phyloP scores from a whole-genome alignment of 352 stramenopile genomes.

The Globisporangium yorkense region DNA sequence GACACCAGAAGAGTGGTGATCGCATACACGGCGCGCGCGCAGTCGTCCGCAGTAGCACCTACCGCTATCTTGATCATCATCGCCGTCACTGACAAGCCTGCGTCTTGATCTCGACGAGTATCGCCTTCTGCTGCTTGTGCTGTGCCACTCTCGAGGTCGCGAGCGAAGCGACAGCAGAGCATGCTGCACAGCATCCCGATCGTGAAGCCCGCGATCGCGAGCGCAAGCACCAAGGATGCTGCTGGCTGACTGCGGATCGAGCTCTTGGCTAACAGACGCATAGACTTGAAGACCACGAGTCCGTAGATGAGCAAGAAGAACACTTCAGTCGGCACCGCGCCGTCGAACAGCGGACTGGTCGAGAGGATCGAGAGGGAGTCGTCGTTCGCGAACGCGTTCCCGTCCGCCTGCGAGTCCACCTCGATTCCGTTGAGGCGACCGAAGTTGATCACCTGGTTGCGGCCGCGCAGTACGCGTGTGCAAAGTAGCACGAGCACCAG shows the following conservation, averaged over 20 bases:
- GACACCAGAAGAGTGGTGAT: slow-evolving; percentile 11
- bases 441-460: slow-evolving; percentile 89
- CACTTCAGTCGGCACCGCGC: slow-evolving; percentile 16
- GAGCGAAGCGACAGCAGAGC: slow-evolving; percentile 11
- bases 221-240: background rate
- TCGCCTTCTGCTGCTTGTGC: background rate
- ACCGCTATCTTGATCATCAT: background rate
- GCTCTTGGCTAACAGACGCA: slow-evolving; percentile 15
- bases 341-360: slow-evolving; percentile 43
- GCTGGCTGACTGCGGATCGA: background rate
- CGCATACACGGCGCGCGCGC: slow-evolving; percentile 46
- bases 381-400: slow-evolving; percentile 71
- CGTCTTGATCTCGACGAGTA: background rate
- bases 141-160: slow-evolving; percentile 2
- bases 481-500: slow-evolving; percentile 29
- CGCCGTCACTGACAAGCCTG: background rate
- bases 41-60: slow-evolving; percentile 22
- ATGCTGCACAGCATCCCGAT: slow-evolving; percentile 21
- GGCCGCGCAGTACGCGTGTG: slow-evolving; percentile 57
- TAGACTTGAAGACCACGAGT: slow-evolving; percentile 12
- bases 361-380: slow-evolving; percentile 80
- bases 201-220: slow-evolving; percentile 14
- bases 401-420: slow-evolving; percentile 33
- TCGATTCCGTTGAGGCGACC: slow-evolving; percentile 57
- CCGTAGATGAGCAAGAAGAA: slow-evolving; percentile 33